Conservation (phyloP, 2,329 filamentous ascomycete genomes). For the Aspergillus quadrilineatus region DNA sequence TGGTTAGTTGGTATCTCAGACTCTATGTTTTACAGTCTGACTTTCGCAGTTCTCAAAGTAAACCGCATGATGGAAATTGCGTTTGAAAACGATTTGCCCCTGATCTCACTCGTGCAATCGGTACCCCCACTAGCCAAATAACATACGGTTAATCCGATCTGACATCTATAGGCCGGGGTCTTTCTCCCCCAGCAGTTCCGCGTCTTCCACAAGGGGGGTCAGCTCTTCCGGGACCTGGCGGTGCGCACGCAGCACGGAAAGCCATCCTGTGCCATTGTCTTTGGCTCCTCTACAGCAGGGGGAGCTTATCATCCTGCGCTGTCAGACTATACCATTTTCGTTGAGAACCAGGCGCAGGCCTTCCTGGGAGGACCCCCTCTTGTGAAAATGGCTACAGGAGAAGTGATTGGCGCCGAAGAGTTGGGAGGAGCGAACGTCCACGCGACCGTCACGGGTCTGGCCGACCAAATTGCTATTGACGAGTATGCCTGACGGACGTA, state of each 20-base stretch:
- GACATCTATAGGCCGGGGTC: slow-evolving; percentile 34
- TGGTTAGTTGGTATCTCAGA: slow-evolving; percentile 16
- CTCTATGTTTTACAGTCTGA: neutral
- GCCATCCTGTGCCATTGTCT: slow-evolving; percentile 46
- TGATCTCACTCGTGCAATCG: slow-evolving; percentile 44
- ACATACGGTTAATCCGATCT: neutral
- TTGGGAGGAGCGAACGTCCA: slow-evolving; percentile 47
- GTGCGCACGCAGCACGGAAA: slow-evolving; percentile 39
- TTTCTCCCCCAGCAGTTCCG: slow-evolving; percentile 48
- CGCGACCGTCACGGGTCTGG: slow-evolving; percentile 42
- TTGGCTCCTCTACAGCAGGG: slow-evolving; percentile 47
- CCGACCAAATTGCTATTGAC: slow-evolving; percentile 46
- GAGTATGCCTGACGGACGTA: slow-evolving; percentile 30
- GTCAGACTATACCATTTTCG: slow-evolving; percentile 47
- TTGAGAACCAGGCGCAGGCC: slow-evolving; percentile 45
- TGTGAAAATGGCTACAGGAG: slow-evolving; percentile 50
- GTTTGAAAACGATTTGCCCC: slow-evolving; percentile 42
- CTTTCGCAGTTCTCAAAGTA: slow-evolving; percentile 28
- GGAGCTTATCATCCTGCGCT: slow-evolving; percentile 45
- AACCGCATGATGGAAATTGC: slow-evolving; percentile 41
- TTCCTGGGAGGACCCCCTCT: slow-evolving; percentile 48
- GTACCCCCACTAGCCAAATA: neutral
- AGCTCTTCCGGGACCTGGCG: slow-evolving; percentile 45
- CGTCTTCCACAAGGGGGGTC: slow-evolving; percentile 47
- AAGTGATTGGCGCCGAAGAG: slow-evolving; percentile 43